Base-by-base conservation (phyloP, 169 alveolate genomes). In the Eimeria maxima region DNA sequence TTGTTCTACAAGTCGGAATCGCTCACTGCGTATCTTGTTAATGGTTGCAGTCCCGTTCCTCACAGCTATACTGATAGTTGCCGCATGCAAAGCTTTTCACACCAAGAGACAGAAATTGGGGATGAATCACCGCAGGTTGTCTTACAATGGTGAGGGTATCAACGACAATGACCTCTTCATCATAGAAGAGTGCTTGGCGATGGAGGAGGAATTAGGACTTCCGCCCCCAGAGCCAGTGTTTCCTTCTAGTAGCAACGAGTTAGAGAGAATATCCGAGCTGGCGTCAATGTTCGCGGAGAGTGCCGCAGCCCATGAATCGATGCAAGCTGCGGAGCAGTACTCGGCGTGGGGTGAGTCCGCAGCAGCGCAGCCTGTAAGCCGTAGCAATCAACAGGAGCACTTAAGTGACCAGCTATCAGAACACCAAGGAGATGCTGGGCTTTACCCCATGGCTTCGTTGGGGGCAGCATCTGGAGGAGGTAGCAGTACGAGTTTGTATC, bases 121-220 rank as follows among this genome's bases (percentile, higher is more conserved):
- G 53, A 42, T 16, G 83, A 73, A 38, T 16, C 16, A 16, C 53
- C 83, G 83, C 24, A 73, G 83, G 53, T 33, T 73, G 55, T 7
- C 83, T 11, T 18, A 73, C 24, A 20, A n/a, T 27, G 47, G 50
- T 29, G 47, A 13, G 81, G 20, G 27, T 14, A 27, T 27, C 27
- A 55, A 73, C 27, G 55, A 18, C 0, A n/a, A 2, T 73, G 83
- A 29, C 16, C 20, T 29, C 29, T 73, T 4, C 18, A 38, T 73
- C 55, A 3, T 73, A 4, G 83, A 73, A 42, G 16, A 38, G 29
- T 73, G 83, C 22, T 6, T 73, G 83, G 83, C 47, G 10, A 10
- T 73, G 83, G 83, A 73, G 83, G 83, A 73, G 55, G 83, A 73
- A 16, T 27, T 73, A 24, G 83, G 83, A 14, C 7, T 73, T 73